Evolutionary conservation across 495 filamentous ascomycete genomes (phyloP), one percentile per base, ranked within the genome.

Genomic region (Aspergillus taichungensis): DNA sequence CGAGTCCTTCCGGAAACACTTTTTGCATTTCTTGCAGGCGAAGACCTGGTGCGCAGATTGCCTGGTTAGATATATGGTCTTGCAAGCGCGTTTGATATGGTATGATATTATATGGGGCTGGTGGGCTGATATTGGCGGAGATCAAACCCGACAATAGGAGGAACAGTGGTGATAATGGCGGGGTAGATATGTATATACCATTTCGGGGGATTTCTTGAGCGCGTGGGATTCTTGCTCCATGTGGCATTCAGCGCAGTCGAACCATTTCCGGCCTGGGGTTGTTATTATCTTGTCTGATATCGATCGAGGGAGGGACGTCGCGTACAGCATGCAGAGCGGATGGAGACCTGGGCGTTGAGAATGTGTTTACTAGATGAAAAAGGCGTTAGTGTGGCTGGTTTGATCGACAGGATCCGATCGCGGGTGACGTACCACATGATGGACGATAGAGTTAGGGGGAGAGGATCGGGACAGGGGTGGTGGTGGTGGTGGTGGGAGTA

Each of bases 1-100:
- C 12, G 82, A 80, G 55, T 96, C 85, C 68, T 97, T 98, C 37
- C 92, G 84, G 75, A 98, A 98, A 64, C 82, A 88, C 71, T 96
- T 97, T 52, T 84, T 87, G 79, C 92, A 98, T 71, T 98, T 98
- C 47, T 98, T 98, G 77, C 92, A 98, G 24, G 84, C 88, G 56
- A 98, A 96, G 0, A 68, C 72, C 73, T 78, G 18, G 18, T 24
- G 18, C 18, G 18, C 18, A 24, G 2, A 24, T 24, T 24, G 18
- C 4, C 18, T 24, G 18, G 18, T 24, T 24, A 24, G 18, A 24
- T 24, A 24, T 24, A 24, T 24, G 18, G 18, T 24, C 18, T 24
- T 24, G 18, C 18, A 24, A 24, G 18, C 18, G 18, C 18, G 4
- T 24, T 24, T 24, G 1, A 24, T 24, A 4, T 4, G 18, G 4